Base-by-base conservation (phyloP, 768 basidiomycete genomes). In the Fomitopsis pulvina region DNA sequence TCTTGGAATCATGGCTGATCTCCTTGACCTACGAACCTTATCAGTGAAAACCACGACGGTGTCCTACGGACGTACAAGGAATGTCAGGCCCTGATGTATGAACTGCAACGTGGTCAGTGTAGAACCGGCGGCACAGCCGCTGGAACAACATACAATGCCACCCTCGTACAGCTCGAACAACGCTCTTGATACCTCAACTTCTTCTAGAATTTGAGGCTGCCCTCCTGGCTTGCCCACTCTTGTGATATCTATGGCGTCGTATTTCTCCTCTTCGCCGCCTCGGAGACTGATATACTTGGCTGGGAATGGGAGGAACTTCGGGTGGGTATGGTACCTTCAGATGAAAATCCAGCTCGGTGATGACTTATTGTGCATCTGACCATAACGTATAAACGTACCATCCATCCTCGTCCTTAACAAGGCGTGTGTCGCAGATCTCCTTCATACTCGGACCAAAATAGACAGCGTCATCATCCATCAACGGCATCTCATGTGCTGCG, bases 121-220 rank as follows among this genome's bases (percentile, higher is more conserved):
- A 18, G 43, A 38, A 32, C 50, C 9, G 30, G 57, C 48, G 38
- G 27, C 38, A 18, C 18, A 24, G n/a, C n/a, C n/a, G n/a, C n/a
- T n/a, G n/a, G n/a, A n/a, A 32, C 11, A 2, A 70, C 73, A 55
- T 64, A 88, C 87, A 53, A 94, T 81, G 3, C 83, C 91, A 11
- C 92, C 92, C 67, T 93, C 91, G 58, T 93, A 95, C 8, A 88
- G 68, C 64, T 94, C 92, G 56, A 93, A 95, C 48, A 92, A 67
- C 0, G 90, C 89, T 26, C 92, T 72, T 20, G 87, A 90, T 37
- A 84, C 65, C 65, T 94, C 92, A 21, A 91, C 71, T 61, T 93
- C 89, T 66, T 95, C 92, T 8, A 95, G 60, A 27, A 88, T 71
- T 16, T 62, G 69, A 18, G 68, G 64, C 0, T 30, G 60, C 11